These are phyloP conservation scores for Backusella luteola DNA, from an alignment of 192 early-diverging fungal genomes.

Conservation along the genomic window DNA sequence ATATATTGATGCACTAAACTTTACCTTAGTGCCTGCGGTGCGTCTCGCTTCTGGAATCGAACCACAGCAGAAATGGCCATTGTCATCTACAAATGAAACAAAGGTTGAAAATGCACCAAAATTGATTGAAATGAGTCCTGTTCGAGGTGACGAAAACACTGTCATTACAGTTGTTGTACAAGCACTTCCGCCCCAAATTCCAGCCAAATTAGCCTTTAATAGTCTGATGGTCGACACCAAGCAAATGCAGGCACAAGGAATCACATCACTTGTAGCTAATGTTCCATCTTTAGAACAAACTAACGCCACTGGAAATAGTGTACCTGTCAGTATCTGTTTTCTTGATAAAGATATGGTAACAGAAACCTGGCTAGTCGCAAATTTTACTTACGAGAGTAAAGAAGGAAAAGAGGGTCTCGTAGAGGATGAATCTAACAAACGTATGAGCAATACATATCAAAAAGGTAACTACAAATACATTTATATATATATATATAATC, in stretches of 20 bases:
- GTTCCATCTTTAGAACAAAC: constrained; percentile 42
- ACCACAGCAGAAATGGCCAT: neutral
- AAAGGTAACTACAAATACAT: neutral
- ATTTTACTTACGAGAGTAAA: constrained; percentile 16
- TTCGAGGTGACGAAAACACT: constrained; percentile 4
- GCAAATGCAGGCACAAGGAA: constrained; percentile 40
- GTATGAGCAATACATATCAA: neutral
- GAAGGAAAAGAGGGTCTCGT: neutral
- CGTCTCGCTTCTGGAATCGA: neutral
- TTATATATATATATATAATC: neutral
- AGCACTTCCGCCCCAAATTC: neutral
- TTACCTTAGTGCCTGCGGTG: neutral
- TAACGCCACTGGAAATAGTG: constrained; percentile 31
- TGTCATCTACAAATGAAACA: neutral
- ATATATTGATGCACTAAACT: neutral
- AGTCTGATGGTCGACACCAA: constrained; percentile 46
- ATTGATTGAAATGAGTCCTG: neutral
- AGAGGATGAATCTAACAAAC: neutral
- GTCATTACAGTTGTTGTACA: constrained; percentile 7
- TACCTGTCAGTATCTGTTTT: constrained; percentile 41
- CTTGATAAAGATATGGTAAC: constrained; percentile 41
- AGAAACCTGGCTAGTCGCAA: constrained; percentile 43
- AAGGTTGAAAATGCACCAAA: neutral
- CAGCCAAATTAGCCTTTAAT: constrained; percentile 40
- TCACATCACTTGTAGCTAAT: constrained; percentile 38